A percentile compares a stretch with the other conserved stretches of the same genome.
Conservation (phyloP, 1,284 basidiomycete genomes). For the Cutaneotrichosporon sp. region DNA sequence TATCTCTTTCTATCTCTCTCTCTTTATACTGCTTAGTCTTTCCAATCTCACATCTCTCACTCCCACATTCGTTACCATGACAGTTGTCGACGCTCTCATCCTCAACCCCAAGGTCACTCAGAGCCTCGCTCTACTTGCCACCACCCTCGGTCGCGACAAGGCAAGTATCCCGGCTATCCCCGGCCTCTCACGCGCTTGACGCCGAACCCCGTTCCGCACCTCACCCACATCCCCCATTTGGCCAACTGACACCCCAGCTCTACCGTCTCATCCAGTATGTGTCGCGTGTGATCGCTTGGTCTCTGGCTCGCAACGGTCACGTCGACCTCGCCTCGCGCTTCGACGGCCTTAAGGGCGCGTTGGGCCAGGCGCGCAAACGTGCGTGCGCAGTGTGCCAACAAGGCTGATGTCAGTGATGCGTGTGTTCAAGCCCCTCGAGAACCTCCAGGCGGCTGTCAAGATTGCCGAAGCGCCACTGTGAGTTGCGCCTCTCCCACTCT, state of each 20-base stretch:
- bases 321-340: conserved; percentile 68
- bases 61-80: conserved; percentile 31
- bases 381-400: conserved; percentile 38
- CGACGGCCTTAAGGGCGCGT: conserved; percentile 74
- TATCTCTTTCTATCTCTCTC: neutral
- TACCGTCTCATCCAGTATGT: conserved; percentile 92
- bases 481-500: conserved; percentile 19
- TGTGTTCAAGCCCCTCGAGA: conserved; percentile 90
- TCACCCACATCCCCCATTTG: neutral
- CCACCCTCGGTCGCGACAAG: conserved; percentile 87
- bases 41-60: neutral
- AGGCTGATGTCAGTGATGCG: conserved; percentile 70
- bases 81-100: conserved; percentile 67
- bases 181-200: neutral
- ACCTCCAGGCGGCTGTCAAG: conserved; percentile 86
- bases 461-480: conserved; percentile 60
- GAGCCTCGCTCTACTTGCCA: conserved; percentile 71
- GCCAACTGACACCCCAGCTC: conserved; percentile 56
- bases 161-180: conserved; percentile 49
- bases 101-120: conserved; percentile 78
- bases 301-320: conserved; percentile 63
- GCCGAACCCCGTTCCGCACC: neutral
- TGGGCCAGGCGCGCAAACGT: conserved; percentile 77
- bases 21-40: neutral
- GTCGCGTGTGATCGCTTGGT: conserved; percentile 86